Evolutionary conservation across 371 early-diverging fungal genomes (phyloP).

Genomic region (Smittium mucronatum): DNA sequence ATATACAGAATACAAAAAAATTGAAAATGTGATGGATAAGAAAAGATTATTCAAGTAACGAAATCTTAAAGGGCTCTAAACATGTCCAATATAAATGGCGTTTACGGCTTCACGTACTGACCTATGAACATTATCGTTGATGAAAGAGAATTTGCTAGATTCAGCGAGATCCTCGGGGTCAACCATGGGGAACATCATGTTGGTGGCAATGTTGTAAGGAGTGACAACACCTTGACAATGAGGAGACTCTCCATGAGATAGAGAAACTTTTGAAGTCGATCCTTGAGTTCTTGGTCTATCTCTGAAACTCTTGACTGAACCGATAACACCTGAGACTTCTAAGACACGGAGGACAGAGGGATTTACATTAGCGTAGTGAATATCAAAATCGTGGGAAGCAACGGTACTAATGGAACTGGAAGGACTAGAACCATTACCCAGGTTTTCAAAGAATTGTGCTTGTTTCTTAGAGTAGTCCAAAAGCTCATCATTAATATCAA

Average conservation of each 20-base stretch:
- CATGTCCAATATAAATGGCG: background rate
- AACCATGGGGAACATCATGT: constrained; percentile 1
- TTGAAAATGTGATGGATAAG: too few species aligned
- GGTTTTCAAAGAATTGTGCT: background rate
- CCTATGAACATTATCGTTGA: constrained; percentile 1
- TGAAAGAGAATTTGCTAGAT: background rate
- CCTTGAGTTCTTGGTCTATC: too few species aligned
- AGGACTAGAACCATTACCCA: too few species aligned
- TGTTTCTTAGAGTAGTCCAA: constrained; percentile 10
- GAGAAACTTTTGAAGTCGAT: too few species aligned
- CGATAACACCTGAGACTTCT: constrained; percentile 9
- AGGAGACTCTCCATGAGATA: too few species aligned
- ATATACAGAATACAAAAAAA: too few species aligned
- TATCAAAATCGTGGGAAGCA: constrained; percentile 5
- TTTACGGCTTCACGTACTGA: background rate
- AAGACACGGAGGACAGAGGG: constrained; percentile 9
- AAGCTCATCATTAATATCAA: constrained; percentile 38
- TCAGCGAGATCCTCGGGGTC: background rate
- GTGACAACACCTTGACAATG: too few species aligned
- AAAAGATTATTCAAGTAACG: too few species aligned
- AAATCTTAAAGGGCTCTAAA: background rate
- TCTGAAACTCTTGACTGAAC: background rate
- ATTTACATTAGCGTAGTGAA: constrained; percentile 11
- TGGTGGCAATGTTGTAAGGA: too few species aligned
- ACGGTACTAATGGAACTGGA: background rate